Evolutionary conservation across 768 basidiomycete genomes (phyloP).

Genomic region (Calocera cornea): DNA sequence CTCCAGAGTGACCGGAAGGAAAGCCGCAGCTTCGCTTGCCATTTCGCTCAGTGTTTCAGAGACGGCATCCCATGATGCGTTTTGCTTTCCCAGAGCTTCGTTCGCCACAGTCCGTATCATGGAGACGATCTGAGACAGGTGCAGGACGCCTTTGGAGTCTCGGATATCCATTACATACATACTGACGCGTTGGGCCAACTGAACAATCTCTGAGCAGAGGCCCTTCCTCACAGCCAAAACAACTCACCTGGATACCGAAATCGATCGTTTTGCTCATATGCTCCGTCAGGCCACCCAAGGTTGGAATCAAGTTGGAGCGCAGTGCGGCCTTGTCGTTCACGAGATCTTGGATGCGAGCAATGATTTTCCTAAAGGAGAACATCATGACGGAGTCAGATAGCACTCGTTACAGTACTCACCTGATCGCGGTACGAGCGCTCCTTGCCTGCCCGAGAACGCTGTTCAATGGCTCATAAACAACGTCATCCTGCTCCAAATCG

Average conservation of each 20-base stretch:
- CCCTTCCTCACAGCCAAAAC: background rate
- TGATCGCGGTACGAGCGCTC: constrained; percentile 64
- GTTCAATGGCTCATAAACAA: constrained; percentile 71
- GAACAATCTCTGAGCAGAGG: background rate
- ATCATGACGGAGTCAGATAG: background rate
- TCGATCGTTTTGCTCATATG: constrained; percentile 70
- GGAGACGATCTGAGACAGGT: constrained; percentile 52
- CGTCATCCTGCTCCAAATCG: constrained; percentile 57
- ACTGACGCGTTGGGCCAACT: constrained; percentile 85
- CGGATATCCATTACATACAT: constrained; percentile 75
- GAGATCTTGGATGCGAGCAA: constrained; percentile 71
- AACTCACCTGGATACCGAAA: constrained; percentile 72
- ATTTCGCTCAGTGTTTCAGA: constrained; percentile 54
- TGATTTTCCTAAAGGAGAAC: constrained; percentile 53
- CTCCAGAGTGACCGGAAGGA: constrained; percentile 62
- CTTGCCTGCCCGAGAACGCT: constrained; percentile 69
- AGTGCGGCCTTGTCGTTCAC: constrained; percentile 57
- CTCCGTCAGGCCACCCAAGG: constrained; percentile 58
- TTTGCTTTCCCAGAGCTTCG: constrained; percentile 53
- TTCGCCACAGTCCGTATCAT: constrained; percentile 60
- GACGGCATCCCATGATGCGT: constrained; percentile 66
- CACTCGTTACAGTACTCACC: constrained; percentile 31
- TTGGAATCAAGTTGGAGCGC: constrained; percentile 52
- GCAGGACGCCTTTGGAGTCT: constrained; percentile 61
- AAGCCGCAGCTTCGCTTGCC: constrained; percentile 51